A percentile compares a stretch with the other conserved stretches of the same genome.
Evolutionary conservation across 208 protist species (phyloP).

Genomic region (Leishmania gerbilli): DNA sequence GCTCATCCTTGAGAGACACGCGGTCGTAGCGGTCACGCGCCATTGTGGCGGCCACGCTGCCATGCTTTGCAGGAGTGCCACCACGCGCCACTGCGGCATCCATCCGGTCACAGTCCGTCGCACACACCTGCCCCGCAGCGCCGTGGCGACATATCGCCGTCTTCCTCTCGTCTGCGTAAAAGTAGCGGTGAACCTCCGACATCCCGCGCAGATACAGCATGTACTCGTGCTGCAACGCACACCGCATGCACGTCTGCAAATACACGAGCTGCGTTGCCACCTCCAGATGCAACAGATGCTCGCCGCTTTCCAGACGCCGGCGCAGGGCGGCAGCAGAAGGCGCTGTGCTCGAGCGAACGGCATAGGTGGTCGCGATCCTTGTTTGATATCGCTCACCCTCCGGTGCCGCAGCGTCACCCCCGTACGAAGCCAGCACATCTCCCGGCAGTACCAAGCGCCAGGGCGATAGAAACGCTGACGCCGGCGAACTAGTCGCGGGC

Average conservation of each 20-base stretch:
- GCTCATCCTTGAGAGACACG: conserved; percentile 7
- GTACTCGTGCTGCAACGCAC: conserved; percentile 22
- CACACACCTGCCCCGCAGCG: background rate
- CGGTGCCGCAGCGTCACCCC: background rate
- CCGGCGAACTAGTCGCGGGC: background rate
- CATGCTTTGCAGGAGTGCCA: background rate
- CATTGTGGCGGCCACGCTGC: background rate
- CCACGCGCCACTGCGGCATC: background rate
- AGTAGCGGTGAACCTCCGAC: conserved; percentile 7
- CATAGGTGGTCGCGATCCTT: background rate
- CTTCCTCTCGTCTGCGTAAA: background rate
- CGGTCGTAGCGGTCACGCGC: background rate
- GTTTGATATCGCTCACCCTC: background rate
- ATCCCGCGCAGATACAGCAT: conserved; percentile 23
- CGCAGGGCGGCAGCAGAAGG: background rate
- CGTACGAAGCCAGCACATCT: conserved; percentile 9
- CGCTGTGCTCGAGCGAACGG: background rate
- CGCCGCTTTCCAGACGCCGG: conserved; percentile 2
- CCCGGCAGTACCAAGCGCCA: background rate
- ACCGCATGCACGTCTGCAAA: conserved; percentile 21
- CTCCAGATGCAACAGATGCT: conserved; percentile 13
- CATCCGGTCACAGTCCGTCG: background rate
- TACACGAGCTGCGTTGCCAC: conserved; percentile 14
- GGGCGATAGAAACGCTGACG: background rate
- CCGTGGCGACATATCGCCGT: background rate